Conservation (phyloP, 805 yeast species). For the Ogataea methylovora region DNA sequence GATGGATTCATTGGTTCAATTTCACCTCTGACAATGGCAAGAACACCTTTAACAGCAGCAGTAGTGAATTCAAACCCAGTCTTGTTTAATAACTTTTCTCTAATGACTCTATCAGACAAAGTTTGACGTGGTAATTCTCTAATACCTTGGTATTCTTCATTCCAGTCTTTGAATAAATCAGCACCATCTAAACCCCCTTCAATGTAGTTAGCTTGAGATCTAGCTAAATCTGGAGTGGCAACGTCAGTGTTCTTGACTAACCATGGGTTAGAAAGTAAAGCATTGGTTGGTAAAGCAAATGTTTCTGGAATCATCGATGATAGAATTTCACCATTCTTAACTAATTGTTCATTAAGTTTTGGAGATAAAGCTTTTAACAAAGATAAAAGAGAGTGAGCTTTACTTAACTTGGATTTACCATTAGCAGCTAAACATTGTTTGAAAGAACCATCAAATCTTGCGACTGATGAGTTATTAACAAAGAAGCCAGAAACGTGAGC, state of each 20-base stretch:
- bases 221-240: slow-evolving; percentile 45
- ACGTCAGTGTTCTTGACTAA: slow-evolving; percentile 29
- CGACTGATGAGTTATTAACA: slow-evolving; percentile 60
- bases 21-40: slow-evolving; percentile 67
- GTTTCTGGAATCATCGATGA: slow-evolving; percentile 40
- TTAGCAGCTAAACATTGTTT: slow-evolving; percentile 20
- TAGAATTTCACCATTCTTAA: slow-evolving; percentile 40
- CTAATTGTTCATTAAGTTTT: slow-evolving; percentile 44
- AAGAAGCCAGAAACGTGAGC: slow-evolving; percentile 75
- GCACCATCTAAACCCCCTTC: slow-evolving; percentile 54
- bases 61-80: slow-evolving; percentile 69
- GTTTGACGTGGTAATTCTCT: slow-evolving; percentile 58
- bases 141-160: slow-evolving; percentile 81
- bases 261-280: slow-evolving; percentile 73
- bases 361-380: slow-evolving; percentile 64
- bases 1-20: slow-evolving; percentile 74
- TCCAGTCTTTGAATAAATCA: slow-evolving; percentile 68
- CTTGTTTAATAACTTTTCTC: slow-evolving; percentile 70
- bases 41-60: slow-evolving; percentile 73
- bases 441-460: slow-evolving; percentile 62
- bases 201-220: slow-evolving; percentile 49
- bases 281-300: slow-evolving; percentile 54
- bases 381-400: slow-evolving; percentile 47
- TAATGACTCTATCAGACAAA: slow-evolving; percentile 54
- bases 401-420: slow-evolving; percentile 21